Evolutionary conservation across 768 basidiomycete species (phyloP), one percentile per base, ranked within the genome.

Genomic region (Dictyophora rubrovolvata): DNA sequence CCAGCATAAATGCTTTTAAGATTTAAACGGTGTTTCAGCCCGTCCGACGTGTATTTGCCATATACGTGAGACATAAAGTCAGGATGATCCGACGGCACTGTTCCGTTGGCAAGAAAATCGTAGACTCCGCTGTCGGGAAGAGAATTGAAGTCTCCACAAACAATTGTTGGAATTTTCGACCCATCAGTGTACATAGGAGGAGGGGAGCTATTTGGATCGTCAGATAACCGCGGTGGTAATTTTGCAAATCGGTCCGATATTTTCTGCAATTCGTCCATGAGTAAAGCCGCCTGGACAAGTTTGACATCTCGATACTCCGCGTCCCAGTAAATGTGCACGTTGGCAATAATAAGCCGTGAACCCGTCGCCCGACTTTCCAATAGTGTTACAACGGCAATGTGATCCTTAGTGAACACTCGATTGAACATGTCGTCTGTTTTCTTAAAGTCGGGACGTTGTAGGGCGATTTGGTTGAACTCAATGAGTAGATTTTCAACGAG

Each of bases 361-460:
- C 93, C 93, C 0, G 93, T 90, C 46, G 82, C 79, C 61, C 81
- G 82, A 72, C 88, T 87, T 75, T 99, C 96, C 67, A 98, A 78
- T 33, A 92, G 79, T 65, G 84, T 84, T 59, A 94, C 76, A 63
- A 93, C 83, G 50, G 93, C 93, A 63, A 98, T 89, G 67, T 97
- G 84, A 71, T 98, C 95, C 69, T 92, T 90, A 62, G 88, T 87
- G 65, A 97, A 81, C 56, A 98, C 93, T 34, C 96, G 92, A 68
- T 97, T 97, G 81, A 97, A 98, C 93, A 98, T 94, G 75, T 97
- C 95, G 67, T 98, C 93, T 17, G 93, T 95, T 74, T 93, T 93
- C 78, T 93, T 92, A 75, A 93, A 92, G 69, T 94, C 93, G 53
- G 86, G 83, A 23, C 93, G 84, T 65, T 92, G 89, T 82, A 97